These are phyloP conservation scores for Ilyonectria destructans DNA, from an alignment of 2,329 filamentous ascomycete genomes.

Conservation along the genomic window DNA sequence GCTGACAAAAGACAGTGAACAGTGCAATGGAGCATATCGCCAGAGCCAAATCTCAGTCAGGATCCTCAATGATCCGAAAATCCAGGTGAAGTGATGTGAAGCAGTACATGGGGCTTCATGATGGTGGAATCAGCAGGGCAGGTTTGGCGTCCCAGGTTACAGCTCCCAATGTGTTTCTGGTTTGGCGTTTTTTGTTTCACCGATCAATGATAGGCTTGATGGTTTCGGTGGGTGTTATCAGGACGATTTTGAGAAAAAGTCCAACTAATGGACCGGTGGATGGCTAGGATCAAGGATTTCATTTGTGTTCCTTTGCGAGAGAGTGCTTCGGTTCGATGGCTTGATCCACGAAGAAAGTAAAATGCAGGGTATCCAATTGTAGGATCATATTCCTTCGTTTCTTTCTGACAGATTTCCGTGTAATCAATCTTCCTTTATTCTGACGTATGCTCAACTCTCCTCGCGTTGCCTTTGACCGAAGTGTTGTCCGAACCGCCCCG, in stretches of 20 bases:
- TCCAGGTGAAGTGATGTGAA: not conserved
- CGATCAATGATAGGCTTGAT: not conserved
- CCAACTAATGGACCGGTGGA: not conserved
- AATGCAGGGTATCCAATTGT: too few relatives aligned
- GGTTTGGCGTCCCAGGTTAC: not conserved
- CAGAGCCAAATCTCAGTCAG: conserved; percentile 1
- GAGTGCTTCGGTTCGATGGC: too few relatives aligned
- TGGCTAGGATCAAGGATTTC: not conserved
- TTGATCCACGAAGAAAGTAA: too few relatives aligned
- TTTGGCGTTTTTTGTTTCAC: not conserved
- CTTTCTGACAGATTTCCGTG: too few relatives aligned
- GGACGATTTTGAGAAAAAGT: not conserved
- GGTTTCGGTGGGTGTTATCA: not conserved
- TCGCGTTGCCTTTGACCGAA: too few relatives aligned
- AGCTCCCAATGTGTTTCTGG: not conserved
- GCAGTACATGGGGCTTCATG: not conserved
- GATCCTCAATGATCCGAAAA: not conserved
- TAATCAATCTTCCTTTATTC: too few relatives aligned
- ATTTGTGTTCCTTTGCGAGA: not conserved
- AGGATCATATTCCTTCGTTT: too few relatives aligned
- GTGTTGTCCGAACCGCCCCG: not conserved
- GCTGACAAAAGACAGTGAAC: conserved; percentile 40
- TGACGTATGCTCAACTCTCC: too few relatives aligned
- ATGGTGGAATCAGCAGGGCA: not conserved
- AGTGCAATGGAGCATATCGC: conserved; percentile 43